These are phyloP conservation scores for Paecilomyces variotii DNA, from an alignment of 2,329 filamentous ascomycete species.

Conservation along the genomic window DNA sequence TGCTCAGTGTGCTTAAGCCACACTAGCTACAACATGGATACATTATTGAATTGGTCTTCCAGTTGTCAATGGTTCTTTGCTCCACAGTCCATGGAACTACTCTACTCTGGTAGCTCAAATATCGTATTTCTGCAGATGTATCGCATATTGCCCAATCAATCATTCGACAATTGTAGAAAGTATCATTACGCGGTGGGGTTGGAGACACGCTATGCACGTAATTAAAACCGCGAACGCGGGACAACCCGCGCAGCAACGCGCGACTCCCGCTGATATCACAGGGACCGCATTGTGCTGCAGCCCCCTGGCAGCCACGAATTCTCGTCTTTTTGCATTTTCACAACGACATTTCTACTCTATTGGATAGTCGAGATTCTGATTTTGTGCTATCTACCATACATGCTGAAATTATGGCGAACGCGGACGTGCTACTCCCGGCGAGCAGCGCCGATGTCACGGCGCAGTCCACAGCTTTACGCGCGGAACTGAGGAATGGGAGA, in stretches of 20 bases:
- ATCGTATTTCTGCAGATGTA: neutral
- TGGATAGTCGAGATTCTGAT: neutral
- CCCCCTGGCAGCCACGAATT: neutral
- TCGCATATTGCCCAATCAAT: neutral
- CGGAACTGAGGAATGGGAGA: slow-evolving; percentile 41
- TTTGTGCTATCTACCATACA: neutral
- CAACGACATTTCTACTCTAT: neutral
- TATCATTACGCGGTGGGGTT: neutral
- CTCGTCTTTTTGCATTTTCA: neutral
- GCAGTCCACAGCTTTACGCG: slow-evolving; percentile 28
- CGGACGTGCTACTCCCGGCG: slow-evolving; percentile 4
- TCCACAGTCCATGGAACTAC: too few relatives aligned
- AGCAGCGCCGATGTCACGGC: slow-evolving; percentile 17
- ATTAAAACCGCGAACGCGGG: neutral
- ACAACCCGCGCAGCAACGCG: neutral
- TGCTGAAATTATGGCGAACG: slow-evolving; percentile 20
- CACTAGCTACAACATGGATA: neutral
- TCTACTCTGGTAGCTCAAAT: too few relatives aligned
- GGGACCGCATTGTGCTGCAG: neutral
- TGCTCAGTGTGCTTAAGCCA: neutral
- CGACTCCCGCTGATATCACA: neutral
- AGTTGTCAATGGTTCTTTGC: too few relatives aligned
- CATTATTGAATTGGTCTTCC: too few relatives aligned
- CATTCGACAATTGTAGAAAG: neutral
- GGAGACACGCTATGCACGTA: neutral